Base-by-base conservation (phyloP, 2,329 filamentous ascomycete species). In the Colletotrichum cereale region DNA sequence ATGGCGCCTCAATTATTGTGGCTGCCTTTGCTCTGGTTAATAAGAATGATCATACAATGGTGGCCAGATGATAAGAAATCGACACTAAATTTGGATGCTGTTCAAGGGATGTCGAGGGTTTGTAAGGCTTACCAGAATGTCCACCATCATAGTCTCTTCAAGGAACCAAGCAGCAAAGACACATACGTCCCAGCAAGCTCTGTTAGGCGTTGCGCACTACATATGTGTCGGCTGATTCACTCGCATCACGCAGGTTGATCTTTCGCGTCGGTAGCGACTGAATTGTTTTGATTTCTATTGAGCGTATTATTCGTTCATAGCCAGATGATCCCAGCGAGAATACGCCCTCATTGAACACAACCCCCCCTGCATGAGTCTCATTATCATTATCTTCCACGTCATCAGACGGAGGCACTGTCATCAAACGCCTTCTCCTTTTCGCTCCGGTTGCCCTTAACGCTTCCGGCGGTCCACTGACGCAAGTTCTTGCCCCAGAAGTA, bases 391-490 rank as follows among this genome's bases (percentile, higher is more conserved):
- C 14, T 6, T 10, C 16, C 2, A 21, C 31, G n/a, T 10, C 34
- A 29, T 62, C 24, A 72, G 18, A 71, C 67, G 10, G 67, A 58
- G 10, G 34, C 56, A 11, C 55, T 42, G n/a, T 72, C 61, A 11
- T 71, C 50, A 1, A 66, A 47, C 4, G n/a, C 47, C 47, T 63
- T 67, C 52, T 64, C 65, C 60, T 73, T 74, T 34, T 67, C 63
- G 21, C 36, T 66, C 21, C 60, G 58, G 29, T 48, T 56, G 26
- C n/a, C 56, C 24, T 73, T 58, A 36, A 79, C 76, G 7, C 62
- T 76, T 18, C 79, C 79, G 0, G 75, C 78, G 0, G 79, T 78
- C 77, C 76, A 80, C 26, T 72, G 52, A 2, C 79, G 74, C n/a
- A 80, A 56, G 56, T 16, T 66, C 50, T 72, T 72, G 40, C 70